Percentiles rank a stretch among this genome's conserved stretches.
These are phyloP conservation scores for Tulasnella sp. DNA, from an alignment of 768 basidiomycete genomes.

Conservation along the genomic window DNA sequence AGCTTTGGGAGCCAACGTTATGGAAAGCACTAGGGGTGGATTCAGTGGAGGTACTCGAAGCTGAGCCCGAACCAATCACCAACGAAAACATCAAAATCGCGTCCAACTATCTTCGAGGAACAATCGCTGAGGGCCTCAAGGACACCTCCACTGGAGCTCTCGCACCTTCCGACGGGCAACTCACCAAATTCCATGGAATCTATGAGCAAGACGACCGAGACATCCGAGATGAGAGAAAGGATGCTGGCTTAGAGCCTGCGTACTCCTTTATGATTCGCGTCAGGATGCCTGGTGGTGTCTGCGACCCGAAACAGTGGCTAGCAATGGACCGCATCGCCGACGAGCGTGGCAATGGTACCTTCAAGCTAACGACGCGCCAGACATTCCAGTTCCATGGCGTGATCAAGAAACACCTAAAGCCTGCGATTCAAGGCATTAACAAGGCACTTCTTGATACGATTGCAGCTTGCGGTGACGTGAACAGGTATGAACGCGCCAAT, in stretches of 20 bases:
- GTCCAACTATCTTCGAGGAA: constrained; percentile 89
- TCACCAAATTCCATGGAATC: constrained; percentile 98
- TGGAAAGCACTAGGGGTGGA: constrained; percentile 98
- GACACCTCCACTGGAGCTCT: constrained; percentile 90
- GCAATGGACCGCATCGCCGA: constrained; percentile 96
- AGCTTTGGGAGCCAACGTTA: constrained; percentile 86
- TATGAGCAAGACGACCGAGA: constrained; percentile 98
- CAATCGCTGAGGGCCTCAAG: constrained; percentile 87
- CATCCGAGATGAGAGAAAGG: constrained; percentile 93
- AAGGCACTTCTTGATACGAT: constrained; percentile 87
- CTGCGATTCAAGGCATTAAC: constrained; percentile 96
- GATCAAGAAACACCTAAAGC: constrained; percentile 94
- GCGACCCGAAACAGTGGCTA: constrained; percentile 88
- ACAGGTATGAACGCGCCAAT: constrained; percentile 57
- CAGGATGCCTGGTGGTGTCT: constrained; percentile 95
- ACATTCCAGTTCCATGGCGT: constrained; percentile 99
- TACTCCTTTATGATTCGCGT: constrained; percentile 99
- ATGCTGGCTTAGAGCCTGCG: constrained; percentile 91
- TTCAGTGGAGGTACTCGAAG: constrained; percentile 81
- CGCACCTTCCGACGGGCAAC: constrained; percentile 84
- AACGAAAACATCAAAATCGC: constrained; percentile 99
- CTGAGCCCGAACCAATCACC: constrained; percentile 95
- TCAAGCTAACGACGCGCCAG: constrained; percentile 96
- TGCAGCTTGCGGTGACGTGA: constrained; percentile 98
- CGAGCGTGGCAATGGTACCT: constrained; percentile 88